phyloP scores from a whole-genome alignment of 352 stramenopile species.

The Aphanomyces cochlioides region DNA sequence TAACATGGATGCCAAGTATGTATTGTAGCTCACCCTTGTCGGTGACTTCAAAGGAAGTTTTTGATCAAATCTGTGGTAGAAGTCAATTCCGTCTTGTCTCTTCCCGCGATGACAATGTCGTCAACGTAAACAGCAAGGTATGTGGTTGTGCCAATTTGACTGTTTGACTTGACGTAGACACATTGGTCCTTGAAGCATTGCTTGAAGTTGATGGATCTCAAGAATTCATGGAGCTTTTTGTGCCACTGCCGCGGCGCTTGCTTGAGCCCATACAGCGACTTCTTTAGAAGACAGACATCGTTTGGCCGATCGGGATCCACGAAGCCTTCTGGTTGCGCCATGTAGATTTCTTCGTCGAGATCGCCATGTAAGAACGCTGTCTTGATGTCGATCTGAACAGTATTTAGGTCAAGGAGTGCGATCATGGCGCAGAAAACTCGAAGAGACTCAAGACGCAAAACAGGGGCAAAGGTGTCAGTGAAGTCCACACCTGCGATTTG shows the following conservation, averaged over 20 bases:
- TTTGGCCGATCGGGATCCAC: not conserved
- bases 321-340: not conserved
- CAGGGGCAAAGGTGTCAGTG: not conserved
- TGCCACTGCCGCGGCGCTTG: conserved; percentile 6
- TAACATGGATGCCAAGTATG: not conserved
- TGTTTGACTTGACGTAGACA: not conserved
- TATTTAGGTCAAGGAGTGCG: not conserved
- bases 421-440: not conserved
- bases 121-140: not conserved
- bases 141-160: not conserved
- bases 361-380: conserved; percentile 1
- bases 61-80: not conserved
- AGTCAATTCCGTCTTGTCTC: no score
- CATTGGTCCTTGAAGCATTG: not conserved
- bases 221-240: not conserved
- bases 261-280: conserved; percentile 1
- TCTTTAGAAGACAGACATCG: not conserved
- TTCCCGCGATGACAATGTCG: not conserved
- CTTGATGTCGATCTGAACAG: not conserved
- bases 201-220: not conserved
- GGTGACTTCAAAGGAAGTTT: not conserved
- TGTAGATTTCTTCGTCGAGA: not conserved
- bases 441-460: not conserved
- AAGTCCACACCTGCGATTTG: not conserved
- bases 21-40: not conserved